These are phyloP conservation scores for Leptoxyphium fumago DNA, from an alignment of 2,329 filamentous ascomycete genomes.

Conservation along the genomic window DNA sequence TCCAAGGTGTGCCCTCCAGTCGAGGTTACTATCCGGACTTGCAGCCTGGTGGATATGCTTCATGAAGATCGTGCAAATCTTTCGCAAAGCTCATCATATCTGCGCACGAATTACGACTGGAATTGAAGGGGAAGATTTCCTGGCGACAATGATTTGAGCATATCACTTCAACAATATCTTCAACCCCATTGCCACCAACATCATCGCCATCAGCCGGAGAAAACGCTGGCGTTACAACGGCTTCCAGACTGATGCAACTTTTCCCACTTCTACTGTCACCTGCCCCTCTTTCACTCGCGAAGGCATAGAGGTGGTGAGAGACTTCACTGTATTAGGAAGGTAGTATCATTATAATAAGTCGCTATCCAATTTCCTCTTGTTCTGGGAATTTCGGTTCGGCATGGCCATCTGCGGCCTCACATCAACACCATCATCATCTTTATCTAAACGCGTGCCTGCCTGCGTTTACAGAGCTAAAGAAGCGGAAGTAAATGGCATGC, in stretches of 20 bases:
- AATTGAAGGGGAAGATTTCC: neutral
- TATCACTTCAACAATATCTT: neutral
- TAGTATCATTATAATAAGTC: neutral
- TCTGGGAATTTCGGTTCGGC: neutral
- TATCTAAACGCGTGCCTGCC: too few species aligned
- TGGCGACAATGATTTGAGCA: neutral
- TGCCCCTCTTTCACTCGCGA: neutral
- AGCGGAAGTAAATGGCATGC: neutral
- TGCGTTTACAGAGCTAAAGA: neutral
- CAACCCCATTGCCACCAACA: neutral
- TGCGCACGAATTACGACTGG: neutral
- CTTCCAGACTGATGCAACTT: neutral
- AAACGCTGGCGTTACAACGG: neutral
- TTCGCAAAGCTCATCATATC: neutral
- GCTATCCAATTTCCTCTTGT: neutral
- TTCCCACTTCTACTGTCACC: neutral
- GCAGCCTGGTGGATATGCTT: conserved; percentile 19
- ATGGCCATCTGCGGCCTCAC: neutral
- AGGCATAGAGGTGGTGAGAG: neutral
- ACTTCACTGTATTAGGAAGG: neutral
- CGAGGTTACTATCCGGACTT: conserved; percentile 33
- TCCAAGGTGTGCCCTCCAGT: conserved; percentile 32
- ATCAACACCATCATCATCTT: too few species aligned
- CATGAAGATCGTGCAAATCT: neutral
- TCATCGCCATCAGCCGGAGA: neutral